phyloP scores from a whole-genome alignment of 2,329 filamentous ascomycete genomes.

The Cytospora piceicola region DNA sequence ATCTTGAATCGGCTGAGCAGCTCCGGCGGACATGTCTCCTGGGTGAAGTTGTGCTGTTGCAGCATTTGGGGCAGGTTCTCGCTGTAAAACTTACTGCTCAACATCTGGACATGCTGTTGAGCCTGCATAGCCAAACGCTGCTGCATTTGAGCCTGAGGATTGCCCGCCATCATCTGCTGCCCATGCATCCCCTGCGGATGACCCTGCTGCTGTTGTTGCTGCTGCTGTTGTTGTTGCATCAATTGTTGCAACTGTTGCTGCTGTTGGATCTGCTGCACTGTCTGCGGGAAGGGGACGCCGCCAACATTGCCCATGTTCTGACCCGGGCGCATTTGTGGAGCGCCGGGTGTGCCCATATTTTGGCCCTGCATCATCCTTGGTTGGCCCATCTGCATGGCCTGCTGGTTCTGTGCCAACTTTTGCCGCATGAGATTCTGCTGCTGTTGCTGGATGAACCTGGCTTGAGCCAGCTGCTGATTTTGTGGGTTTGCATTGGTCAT shows the following conservation, averaged over 20 bases:
- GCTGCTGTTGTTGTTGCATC: conserved; percentile 42
- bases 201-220: conserved; percentile 39
- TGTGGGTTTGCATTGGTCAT: conserved; percentile 46
- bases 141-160: conserved; percentile 27
- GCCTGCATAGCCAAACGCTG: conserved; percentile 10
- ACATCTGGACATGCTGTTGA: conserved; percentile 24
- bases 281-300: conserved; percentile 28
- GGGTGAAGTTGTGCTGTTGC: conserved; percentile 44
- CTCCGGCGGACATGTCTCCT: conserved; percentile 52
- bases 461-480: conserved; percentile 41
- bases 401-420: conserved; percentile 40
- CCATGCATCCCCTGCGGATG: conserved; percentile 39
- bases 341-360: conserved; percentile 34
- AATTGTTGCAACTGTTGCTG: conserved; percentile 35
- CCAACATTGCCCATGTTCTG: conserved; percentile 38
- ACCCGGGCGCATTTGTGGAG: conserved; percentile 30
- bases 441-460: conserved; percentile 43
- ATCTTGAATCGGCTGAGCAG: conserved; percentile 50
- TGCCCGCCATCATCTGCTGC: conserved; percentile 32
- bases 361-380: conserved; percentile 43
- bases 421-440: conserved; percentile 41
- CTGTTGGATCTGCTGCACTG: conserved; percentile 35
- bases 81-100: conserved; percentile 41
- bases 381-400: conserved; percentile 30
- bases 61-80: conserved; percentile 43